These are phyloP conservation scores for Mortierella alpina DNA, from an alignment of 192 early-diverging fungal species.

Conservation along the genomic window DNA sequence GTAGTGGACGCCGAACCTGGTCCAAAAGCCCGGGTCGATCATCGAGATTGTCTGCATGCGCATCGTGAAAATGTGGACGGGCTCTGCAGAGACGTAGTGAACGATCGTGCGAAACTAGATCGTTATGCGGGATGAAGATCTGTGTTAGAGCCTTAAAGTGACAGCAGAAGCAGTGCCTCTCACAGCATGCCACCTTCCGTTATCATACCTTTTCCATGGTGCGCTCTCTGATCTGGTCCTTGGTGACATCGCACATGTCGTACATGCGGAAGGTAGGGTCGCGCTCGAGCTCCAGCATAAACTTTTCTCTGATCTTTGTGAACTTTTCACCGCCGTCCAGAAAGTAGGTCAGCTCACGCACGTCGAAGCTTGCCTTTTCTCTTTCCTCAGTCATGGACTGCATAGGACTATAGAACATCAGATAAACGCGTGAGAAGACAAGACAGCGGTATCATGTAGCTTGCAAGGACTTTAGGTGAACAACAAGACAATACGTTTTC, in stretches of 20 bases:
- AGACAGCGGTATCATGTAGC: too few relatives aligned
- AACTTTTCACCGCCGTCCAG: slow-evolving; percentile 80
- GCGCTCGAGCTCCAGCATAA: slow-evolving; percentile 88
- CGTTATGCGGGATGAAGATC: not conserved
- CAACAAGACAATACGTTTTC: slow-evolving; percentile 26
- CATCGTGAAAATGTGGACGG: slow-evolving; percentile 70
- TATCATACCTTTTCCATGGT: slow-evolving; percentile 82
- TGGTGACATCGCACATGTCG: slow-evolving; percentile 81
- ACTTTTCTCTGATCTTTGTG: slow-evolving; percentile 72
- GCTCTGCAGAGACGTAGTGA: slow-evolving; percentile 73
- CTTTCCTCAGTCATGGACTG: slow-evolving; percentile 77
- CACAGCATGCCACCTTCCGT: not conserved
- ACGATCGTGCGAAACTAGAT: slow-evolving; percentile 67
- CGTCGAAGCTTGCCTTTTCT: slow-evolving; percentile 75
- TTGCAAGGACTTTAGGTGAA: not conserved
- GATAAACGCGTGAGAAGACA: not conserved
- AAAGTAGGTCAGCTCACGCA: slow-evolving; percentile 84
- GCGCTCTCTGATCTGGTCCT: slow-evolving; percentile 81
- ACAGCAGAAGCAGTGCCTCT: not conserved
- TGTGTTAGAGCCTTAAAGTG: not conserved
- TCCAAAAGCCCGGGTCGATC: slow-evolving; percentile 89
- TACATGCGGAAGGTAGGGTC: slow-evolving; percentile 83
- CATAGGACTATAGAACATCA: slow-evolving; percentile 10
- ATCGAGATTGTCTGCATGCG: slow-evolving; percentile 82
- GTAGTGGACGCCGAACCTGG: slow-evolving; percentile 88